Evolutionary conservation across 2,329 filamentous ascomycete species (phyloP).

Genomic region (Sordariomycetes sp.): DNA sequence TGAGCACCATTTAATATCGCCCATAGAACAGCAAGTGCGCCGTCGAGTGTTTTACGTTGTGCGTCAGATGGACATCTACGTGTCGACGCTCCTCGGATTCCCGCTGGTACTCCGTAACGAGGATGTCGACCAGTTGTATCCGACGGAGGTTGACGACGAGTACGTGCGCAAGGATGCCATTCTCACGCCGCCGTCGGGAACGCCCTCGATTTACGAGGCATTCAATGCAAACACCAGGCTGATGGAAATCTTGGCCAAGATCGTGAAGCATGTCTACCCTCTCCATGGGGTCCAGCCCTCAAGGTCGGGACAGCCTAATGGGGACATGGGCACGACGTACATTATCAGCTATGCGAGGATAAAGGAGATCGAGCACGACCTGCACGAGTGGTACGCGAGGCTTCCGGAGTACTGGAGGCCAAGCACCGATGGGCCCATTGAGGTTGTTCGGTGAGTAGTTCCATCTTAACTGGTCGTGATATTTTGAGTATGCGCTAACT

Average conservation of each 20-base stretch:
- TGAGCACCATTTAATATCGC: conserved; percentile 45
- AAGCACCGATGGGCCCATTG: conserved; percentile 59
- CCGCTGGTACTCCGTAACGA: conserved; percentile 49
- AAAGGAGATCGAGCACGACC: conserved; percentile 48
- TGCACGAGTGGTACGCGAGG: conserved; percentile 49
- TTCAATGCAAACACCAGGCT: conserved; percentile 53
- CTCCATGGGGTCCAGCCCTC: conserved; percentile 3
- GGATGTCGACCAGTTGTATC: conserved; percentile 54
- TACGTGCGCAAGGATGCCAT: conserved; percentile 49
- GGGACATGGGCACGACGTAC: conserved; percentile 32
- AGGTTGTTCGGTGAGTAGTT: conserved; percentile 57
- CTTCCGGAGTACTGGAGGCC: conserved; percentile 69
- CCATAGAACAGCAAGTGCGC: conserved; percentile 50
- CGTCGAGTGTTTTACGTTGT: conserved; percentile 55
- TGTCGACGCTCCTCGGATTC: conserved; percentile 54
- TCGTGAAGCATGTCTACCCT: conserved; percentile 51
- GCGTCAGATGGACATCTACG: conserved; percentile 58
- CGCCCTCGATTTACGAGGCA: conserved; percentile 47
- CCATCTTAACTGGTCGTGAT: too few species aligned
- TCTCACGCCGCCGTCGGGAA: conserved; percentile 36
- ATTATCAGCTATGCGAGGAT: conserved; percentile 50
- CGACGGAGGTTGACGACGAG: conserved; percentile 52
- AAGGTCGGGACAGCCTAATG: conserved; percentile 11
- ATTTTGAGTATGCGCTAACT: background rate
- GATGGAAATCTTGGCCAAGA: conserved; percentile 50